Evolutionary conservation across 768 basidiomycete genomes (phyloP), one percentile per base, ranked within the genome.

Genomic region (Termitomyces sp.): DNA sequence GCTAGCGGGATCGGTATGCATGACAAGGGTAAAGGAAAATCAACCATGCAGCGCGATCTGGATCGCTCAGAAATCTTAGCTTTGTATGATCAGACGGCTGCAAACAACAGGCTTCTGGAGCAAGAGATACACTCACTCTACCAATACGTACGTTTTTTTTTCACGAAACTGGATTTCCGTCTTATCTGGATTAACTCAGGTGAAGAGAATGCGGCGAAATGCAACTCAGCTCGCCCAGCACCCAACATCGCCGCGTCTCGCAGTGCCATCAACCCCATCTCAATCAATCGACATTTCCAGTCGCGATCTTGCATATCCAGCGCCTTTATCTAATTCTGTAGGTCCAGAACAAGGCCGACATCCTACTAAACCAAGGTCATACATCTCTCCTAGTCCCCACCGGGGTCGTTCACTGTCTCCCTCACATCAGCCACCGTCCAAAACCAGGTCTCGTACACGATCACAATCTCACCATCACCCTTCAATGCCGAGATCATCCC

Each of bases 91-190:
- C 59, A 66, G 36, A 71, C 69, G 32, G 56, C 55, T 16, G 62
- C 66, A 3, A 67, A 70, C 35, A 77, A 79, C 51, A 68, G 66
- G 35, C 64, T 67, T n/a, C 60, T 79, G 44, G 76, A 78, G 52
- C 57, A 67, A 22, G 76, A 79, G 55, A 65, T 79, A 30, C 67
- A 65, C 41, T 52, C 59, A 50, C 69, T 71, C 33, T 61, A 63
- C 9, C 63, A 62, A 36, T 67, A 61, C 54, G 76, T 74, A 45
- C 8, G 72, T 11, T 13, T 54, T 11, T 16, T 49, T 30, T 26
- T 26, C 4, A 16, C 16, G 10, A 28, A 18, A 47, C 32, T 8
- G 5, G 16, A 47, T 46, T 2, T 6, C 7, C 38, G 33, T n/a
- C 16, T 32, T 26, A 24, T 24, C 16, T 13, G 3, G 1, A 28